Conservation (phyloP, 768 basidiomycete species). For the Termitomyces sp. region DNA sequence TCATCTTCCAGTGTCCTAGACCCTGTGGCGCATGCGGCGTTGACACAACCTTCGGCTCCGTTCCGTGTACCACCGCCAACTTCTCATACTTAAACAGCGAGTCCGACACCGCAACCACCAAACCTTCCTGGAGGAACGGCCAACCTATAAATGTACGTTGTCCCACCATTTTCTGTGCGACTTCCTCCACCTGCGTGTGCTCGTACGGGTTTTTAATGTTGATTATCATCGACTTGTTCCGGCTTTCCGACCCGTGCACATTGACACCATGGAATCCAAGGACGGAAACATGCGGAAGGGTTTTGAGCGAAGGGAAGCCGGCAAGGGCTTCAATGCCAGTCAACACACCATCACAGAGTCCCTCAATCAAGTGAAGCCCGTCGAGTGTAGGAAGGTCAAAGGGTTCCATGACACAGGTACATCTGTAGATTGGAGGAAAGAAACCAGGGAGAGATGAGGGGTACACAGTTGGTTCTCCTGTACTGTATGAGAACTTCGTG, state of each 20-base stretch:
- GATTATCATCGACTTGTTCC: constrained; percentile 92
- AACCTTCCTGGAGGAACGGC: constrained; percentile 94
- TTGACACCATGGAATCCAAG: constrained; percentile 89
- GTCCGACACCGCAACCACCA: constrained; percentile 84
- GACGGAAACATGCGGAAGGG: constrained; percentile 69
- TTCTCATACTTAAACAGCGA: constrained; percentile 83
- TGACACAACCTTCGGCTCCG: constrained; percentile 48
- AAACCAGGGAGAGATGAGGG: constrained; percentile 92
- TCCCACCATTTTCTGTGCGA: constrained; percentile 73
- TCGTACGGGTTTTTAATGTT: constrained; percentile 77
- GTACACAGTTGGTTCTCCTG: constrained; percentile 60
- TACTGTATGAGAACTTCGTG: constrained; percentile 68
- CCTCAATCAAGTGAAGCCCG: constrained; percentile 80
- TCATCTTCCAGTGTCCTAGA: constrained; percentile 70
- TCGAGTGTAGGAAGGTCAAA: constrained; percentile 87
- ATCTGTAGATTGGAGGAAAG: constrained; percentile 84
- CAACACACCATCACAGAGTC: constrained; percentile 83
- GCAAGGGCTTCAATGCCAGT: constrained; percentile 84
- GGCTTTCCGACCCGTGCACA: constrained; percentile 84
- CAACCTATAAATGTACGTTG: constrained; percentile 77
- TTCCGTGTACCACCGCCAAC: constrained; percentile 45
- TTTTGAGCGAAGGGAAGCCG: constrained; percentile 94
- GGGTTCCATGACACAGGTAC: constrained; percentile 71
- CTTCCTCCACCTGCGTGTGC: constrained; percentile 55
- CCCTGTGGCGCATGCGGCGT: constrained; percentile 71